Evolutionary conservation across 106 monocot species (phyloP), one percentile per base, ranked within the genome.

Genomic region (Dendrobium chrysotoxum): DNA sequence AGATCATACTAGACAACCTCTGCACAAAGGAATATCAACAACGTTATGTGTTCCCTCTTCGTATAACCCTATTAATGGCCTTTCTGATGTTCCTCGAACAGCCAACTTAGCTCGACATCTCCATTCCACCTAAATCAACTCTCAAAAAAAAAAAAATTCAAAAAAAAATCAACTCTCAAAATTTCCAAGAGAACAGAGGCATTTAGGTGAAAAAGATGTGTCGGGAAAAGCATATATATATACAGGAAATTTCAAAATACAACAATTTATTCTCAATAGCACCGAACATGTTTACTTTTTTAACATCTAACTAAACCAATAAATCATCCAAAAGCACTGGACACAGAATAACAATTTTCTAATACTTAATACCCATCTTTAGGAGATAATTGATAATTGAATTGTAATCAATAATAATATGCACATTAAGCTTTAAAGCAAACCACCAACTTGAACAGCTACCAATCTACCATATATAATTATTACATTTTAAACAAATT

Each of bases 51-150:
- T 93, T 11, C 95, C 95, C 79, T 99, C 98, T 86, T 95, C 55
- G 79, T 95, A 99, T 66, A 99, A 78, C 7, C 98, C 95, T 35
- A 99, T 86, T 75, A 91, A 80, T 21, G 95, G 98, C 66, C 42
- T 88, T 64, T 91, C 80, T 23, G 92, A 35, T 77, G 89, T 87
- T 79, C 98, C 98, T 53, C 95, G 89, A 50, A 99, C 88, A 44
- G 90, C 98, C 58, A 99, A 85, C 84, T 99, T 99, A 23, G 95
- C 98, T 30, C 98, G 85, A 35, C 98, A 99, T 82, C 98, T 88
- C 98, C 98, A 99, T 75, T 91, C 91, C 88, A 82, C 91, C 98
- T 97, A 28, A 75, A 85, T 44, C 28, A 77, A 57, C 53, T 76
- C 39, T 64, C 30, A 72, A 38, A 10, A 26, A n/a, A n/a, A n/a